Base-by-base conservation (phyloP, 2,329 filamentous ascomycete genomes). In the Kalaharituber pfeilii region DNA sequence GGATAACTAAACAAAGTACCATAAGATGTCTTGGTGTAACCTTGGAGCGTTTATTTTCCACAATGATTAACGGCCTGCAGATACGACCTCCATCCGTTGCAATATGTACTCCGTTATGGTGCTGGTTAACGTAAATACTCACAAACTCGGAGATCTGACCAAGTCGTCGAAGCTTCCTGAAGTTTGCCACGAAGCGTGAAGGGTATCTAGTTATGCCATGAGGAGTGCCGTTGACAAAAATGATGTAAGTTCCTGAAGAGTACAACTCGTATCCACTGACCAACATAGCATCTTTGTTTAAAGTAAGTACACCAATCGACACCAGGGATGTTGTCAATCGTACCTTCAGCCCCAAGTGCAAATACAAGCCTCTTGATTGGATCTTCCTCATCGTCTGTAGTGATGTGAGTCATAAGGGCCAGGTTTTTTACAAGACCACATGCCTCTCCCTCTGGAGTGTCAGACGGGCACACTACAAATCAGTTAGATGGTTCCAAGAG, bases 371-470 rank as follows among this genome's bases (percentile, higher is more conserved):
- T 82, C 63, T 81, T 82, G 15, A 98, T 85, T 1, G 91, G 88
- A 18, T 80, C 86, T 66, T 96, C 91, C 54, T 95, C 87, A 54
- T 94, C 86, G 60, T 94, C 86, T 1, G 91, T 98, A 0, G 91
- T 98, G 63, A 98, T 96, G 66, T 98, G 93, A 51, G 93, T 98
- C 91, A 98, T 98, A 55, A 98, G 74, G 7, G 91, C 91, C 72
- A 98, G 70, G 66, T 98, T 98, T 74, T 98, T 98, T 62, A 98
- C 88, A 55, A 98, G 71, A 75, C 91, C 91, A 71, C 91, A 98
- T 9, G 91, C 88, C 72, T 98, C 91, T 70, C 91, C 91, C 81
- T 98, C 91, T 5, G 91, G 91, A 0, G 91, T 98, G 73, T 98
- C 91, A 9, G 91, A 93, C 0, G 88, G 84, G 66, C 91, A 98